Base-by-base conservation (phyloP, 257 asterid genomes). In the Lycium ferocissimum region DNA sequence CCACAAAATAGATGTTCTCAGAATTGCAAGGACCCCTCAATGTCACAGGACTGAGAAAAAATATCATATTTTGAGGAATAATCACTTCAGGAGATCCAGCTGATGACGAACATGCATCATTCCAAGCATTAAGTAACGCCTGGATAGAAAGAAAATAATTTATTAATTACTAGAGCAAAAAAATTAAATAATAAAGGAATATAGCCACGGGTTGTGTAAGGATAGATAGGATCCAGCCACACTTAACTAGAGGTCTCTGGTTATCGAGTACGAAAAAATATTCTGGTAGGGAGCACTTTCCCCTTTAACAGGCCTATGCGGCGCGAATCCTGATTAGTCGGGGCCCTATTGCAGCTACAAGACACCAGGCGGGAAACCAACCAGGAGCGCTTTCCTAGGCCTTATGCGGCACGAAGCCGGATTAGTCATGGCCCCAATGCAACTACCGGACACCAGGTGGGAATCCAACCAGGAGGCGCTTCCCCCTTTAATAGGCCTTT, bases 121-220 rank as follows among this genome's bases (percentile, higher is more conserved):
- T 72, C 98, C 98, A 95, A 45, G 97, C 93, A 78, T 89, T 86
- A 62, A 91, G 40, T 86, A 93, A 93, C 53, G 97, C 97, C 97
- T 92, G 66, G 17, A 51, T 61, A 13, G 53, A 71, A 67, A 43
- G 53, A 70, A 59, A 9, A 54, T 17, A 18, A 49, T 22, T 22
- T 20, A 20, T 75, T 49, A 75, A 49, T 47, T 12, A 13, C 2
- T 73, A 47, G 17, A 45, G 61, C 7, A 80, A 20, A 75, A 6
- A 20, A 84, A 5, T 0, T 3, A 12, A 2, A 62, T 6, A 37
- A 10, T 37, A 40, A 43, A 58, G 53, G 51, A 70, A 20, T 2
- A 35, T 11, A 35, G 2, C 9, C 1, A 67, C 14, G 45, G 12
- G 10, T 35, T 13, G 6, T 5, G 62, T 3, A n/a, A 61, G 13